These are phyloP conservation scores for Tolypocladium guangdongense DNA, from an alignment of 2,329 filamentous ascomycete genomes.

Conservation along the genomic window DNA sequence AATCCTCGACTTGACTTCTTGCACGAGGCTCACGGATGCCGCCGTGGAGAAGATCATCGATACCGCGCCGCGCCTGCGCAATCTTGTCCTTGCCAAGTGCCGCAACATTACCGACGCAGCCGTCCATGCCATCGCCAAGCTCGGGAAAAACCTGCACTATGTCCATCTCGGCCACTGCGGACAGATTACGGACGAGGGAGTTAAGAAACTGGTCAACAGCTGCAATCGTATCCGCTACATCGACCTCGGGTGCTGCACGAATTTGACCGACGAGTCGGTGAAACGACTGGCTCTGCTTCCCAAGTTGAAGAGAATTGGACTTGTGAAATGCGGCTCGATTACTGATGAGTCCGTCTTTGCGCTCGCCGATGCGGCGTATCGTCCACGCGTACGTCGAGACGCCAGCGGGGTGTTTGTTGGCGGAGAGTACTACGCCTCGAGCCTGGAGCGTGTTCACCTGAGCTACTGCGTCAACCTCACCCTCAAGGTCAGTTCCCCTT, in stretches of 20 bases:
- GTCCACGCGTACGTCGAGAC: slow-evolving; percentile 37
- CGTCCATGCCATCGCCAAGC: slow-evolving; percentile 73
- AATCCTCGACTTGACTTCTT: slow-evolving; percentile 89
- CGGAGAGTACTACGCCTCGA: slow-evolving; percentile 46
- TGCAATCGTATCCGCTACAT: slow-evolving; percentile 97
- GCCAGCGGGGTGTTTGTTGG: slow-evolving; percentile 33
- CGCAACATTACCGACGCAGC: slow-evolving; percentile 82
- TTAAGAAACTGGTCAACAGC: slow-evolving; percentile 68
- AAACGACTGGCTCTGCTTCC: slow-evolving; percentile 74
- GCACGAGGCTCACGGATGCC: slow-evolving; percentile 70
- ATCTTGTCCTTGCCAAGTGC: slow-evolving; percentile 91
- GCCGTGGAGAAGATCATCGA: slow-evolving; percentile 82
- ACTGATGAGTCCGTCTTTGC: slow-evolving; percentile 84
- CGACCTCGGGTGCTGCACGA: slow-evolving; percentile 87
- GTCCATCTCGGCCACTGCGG: slow-evolving; percentile 91
- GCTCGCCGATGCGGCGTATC: slow-evolving; percentile 59
- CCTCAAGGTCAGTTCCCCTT: slow-evolving; percentile 50
- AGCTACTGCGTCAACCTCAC: slow-evolving; percentile 88
- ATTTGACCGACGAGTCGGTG: slow-evolving; percentile 80
- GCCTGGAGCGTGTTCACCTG: slow-evolving; percentile 85
- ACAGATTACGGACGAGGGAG: slow-evolving; percentile 80
- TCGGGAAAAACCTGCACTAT: slow-evolving; percentile 95
- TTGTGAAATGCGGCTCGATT: slow-evolving; percentile 88
- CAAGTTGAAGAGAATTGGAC: slow-evolving; percentile 85
- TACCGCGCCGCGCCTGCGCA: slow-evolving; percentile 77